These are phyloP conservation scores for Fraxinus greggii DNA, from an alignment of 305 asterid genomes.

Conservation along the genomic window DNA sequence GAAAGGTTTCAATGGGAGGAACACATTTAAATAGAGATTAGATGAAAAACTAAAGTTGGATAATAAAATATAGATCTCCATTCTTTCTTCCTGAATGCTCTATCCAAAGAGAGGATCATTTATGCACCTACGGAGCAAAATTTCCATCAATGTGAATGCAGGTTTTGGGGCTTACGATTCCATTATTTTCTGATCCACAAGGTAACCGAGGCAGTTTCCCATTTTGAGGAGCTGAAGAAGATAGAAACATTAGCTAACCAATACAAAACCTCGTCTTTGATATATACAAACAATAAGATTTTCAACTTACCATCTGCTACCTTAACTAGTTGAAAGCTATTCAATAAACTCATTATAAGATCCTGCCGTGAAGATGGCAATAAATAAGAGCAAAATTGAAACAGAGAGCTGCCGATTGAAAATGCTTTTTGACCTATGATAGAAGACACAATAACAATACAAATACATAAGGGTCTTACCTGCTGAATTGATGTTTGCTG, in stretches of 20 bases:
- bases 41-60: background rate
- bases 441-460: background rate
- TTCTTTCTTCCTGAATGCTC: constrained; percentile 17
- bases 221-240: constrained; percentile 72
- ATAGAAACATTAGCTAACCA: constrained; percentile 25
- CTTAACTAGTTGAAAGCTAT: constrained; percentile 76
- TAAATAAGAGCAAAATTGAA: constrained; percentile 16
- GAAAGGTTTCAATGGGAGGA: background rate
- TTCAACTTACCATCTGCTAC: constrained; percentile 66
- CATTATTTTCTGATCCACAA: constrained; percentile 75
- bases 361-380: constrained; percentile 54
- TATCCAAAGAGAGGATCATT: background rate
- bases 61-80: constrained; percentile 8
- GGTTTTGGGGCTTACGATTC: constrained; percentile 58
- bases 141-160: constrained; percentile 8
- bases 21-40: background rate
- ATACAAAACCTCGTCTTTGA: constrained; percentile 10
- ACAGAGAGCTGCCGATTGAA: background rate
- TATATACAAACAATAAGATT: constrained; percentile 10
- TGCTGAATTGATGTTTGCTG: constrained; percentile 96
- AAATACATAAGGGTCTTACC: constrained; percentile 37
- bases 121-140: constrained; percentile 15
- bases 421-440: constrained; percentile 4
- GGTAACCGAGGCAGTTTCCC: constrained; percentile 77
- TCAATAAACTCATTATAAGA: constrained; percentile 73